These are phyloP conservation scores for Nicotiana knightiana DNA, from an alignment of 257 asterid genomes.

Conservation along the genomic window DNA sequence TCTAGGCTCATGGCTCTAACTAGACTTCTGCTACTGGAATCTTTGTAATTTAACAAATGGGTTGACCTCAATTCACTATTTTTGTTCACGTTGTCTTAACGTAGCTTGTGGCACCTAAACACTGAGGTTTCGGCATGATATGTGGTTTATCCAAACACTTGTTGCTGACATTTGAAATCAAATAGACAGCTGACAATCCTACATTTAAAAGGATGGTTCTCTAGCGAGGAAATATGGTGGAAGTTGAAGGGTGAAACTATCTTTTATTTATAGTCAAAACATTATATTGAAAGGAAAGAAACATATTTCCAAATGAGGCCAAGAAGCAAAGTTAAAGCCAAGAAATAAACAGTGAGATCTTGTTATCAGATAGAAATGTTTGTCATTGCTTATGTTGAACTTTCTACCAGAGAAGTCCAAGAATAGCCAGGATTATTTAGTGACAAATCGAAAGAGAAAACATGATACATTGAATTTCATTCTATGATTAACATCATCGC, in stretches of 20 bases:
- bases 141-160: background rate
- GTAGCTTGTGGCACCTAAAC: background rate
- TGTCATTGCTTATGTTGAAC: background rate
- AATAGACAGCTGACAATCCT: background rate
- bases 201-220: background rate
- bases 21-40: background rate
- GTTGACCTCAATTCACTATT: background rate
- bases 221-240: background rate
- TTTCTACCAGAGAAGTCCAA: no score
- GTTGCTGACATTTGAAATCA: background rate
- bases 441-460: no score
- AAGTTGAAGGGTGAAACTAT: background rate
- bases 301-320: background rate
- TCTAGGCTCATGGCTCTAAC: background rate
- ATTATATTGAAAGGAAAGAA: background rate
- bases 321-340: background rate
- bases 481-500: no score
- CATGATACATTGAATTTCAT: no score
- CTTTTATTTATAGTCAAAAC: background rate
- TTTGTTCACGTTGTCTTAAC: background rate
- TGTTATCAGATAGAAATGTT: background rate
- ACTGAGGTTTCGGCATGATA: background rate
- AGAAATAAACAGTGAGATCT: background rate
- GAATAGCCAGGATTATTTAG: no score
- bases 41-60: background rate